phyloP scores from a whole-genome alignment of 2,329 filamentous ascomycete species.

The Botrytis aclada region DNA sequence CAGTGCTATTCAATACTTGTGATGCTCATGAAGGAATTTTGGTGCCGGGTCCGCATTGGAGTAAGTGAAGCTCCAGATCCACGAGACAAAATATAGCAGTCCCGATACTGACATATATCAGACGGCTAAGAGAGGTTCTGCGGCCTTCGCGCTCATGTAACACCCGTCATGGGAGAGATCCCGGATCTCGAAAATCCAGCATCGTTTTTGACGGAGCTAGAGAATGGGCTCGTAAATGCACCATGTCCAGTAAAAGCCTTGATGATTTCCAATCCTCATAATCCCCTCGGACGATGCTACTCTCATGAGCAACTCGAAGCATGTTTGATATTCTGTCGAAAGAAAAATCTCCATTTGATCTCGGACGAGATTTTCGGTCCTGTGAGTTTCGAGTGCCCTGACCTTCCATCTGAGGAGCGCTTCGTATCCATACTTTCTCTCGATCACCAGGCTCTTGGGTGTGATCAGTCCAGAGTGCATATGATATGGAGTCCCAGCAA shows the following conservation, averaged over 20 bases:
- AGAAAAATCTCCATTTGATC: conserved; percentile 45
- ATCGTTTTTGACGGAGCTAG: too few species aligned
- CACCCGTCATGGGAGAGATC: too few species aligned
- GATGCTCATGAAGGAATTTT: conserved; percentile 26
- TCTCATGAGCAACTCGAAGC: conserved; percentile 28
- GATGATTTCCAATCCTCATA: conserved; percentile 40
- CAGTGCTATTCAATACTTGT: conserved; percentile 25
- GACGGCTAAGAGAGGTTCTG: too few species aligned
- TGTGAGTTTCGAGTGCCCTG: conserved; percentile 41
- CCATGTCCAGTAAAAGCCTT: conserved; percentile 36
- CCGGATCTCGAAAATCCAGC: too few species aligned
- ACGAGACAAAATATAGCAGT: too few species aligned
- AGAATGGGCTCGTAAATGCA: not conserved
- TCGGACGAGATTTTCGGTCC: conserved; percentile 49
- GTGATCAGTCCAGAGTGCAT: conserved; percentile 44
- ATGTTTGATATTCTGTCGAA: conserved; percentile 41
- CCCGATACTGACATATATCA: too few species aligned
- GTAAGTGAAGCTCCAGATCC: too few species aligned
- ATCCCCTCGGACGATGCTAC: conserved; percentile 31
- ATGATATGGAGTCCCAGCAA: conserved; percentile 36
- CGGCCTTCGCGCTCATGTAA: too few species aligned
- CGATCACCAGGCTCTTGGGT: conserved; percentile 42
- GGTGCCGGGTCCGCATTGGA: conserved; percentile 27
- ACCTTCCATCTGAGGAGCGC: conserved; percentile 34
- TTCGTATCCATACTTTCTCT: conserved; percentile 52